phyloP scores from a whole-genome alignment of 2,329 filamentous ascomycete species.

The Chrysosporium queenslandicum region DNA sequence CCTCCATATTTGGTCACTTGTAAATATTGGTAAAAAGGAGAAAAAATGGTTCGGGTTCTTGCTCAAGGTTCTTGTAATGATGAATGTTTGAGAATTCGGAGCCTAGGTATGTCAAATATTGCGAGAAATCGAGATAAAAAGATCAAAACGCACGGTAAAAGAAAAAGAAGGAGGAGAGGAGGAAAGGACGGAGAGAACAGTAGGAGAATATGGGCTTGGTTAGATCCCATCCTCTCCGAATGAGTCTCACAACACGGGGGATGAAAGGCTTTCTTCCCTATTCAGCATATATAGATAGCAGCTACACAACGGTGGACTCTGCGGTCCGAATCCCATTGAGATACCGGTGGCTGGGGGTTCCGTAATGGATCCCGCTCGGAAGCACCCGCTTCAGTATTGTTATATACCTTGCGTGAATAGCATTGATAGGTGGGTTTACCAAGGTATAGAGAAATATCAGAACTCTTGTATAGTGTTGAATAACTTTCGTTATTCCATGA shows the following conservation, averaged over 20 bases:
- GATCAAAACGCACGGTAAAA: neutral
- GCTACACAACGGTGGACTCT: neutral
- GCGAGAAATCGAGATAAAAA: neutral
- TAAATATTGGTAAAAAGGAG: neutral
- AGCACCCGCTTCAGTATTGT: neutral
- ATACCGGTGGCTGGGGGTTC: neutral
- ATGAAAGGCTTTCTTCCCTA: conserved; percentile 18
- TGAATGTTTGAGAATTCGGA: neutral
- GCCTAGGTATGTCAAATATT: neutral
- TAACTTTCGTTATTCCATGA: neutral
- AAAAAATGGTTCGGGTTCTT: neutral
- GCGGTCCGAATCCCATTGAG: neutral
- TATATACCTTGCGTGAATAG: conserved; percentile 1
- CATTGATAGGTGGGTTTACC: neutral
- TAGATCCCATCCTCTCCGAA: neutral
- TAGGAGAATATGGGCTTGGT: neutral
- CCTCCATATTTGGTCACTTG: neutral
- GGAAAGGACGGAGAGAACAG: neutral
- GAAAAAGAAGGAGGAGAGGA: neutral
- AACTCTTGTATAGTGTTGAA: neutral
- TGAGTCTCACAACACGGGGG: conserved; percentile 27
- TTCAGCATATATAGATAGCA: neutral
- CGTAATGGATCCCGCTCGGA: neutral
- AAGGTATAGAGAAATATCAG: neutral
- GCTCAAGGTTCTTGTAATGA: neutral